Evolutionary conservation across 768 basidiomycete species (phyloP), one percentile per base, ranked within the genome.

Genomic region (Chalciporus pseudorubinellus): DNA sequence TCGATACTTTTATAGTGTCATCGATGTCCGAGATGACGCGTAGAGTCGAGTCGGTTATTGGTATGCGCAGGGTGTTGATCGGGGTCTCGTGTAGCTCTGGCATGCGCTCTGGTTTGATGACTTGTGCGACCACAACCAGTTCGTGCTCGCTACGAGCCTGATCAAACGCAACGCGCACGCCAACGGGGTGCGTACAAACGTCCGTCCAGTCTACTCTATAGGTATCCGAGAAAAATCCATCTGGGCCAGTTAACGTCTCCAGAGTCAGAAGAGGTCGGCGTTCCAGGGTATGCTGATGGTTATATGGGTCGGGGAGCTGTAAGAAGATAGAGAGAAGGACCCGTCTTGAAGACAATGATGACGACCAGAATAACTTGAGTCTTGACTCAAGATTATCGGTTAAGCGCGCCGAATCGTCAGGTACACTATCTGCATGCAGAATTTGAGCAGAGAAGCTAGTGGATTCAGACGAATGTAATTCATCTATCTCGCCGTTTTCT

Each of bases 11-110:
- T 13, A 97, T 77, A 0, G 95, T 98, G 69, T 98, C 95, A 62
- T 98, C 95, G 39, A 98, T 87, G 60, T 98, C 95, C 8, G 92
- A 95, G 13, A 98, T 86, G 48, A 95, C 80, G 16, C 91, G 84
- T 13, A 95, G 69, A 2, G 79, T 78, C 3, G 80, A 78, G 59
- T 83, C 72, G 0, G 85, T 80, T 31, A 92, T 75, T 6, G 81
- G 73, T 18, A 81, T 69, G 12, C 69, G 68, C 5, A 76, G 48
- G 46, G 33, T 33, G 13, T 21, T 57, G 22, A 48, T 50, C 34
- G 66, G 60, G 4, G 67, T 65, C 16, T 68, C 62, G 11, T 76
- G 75, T 10, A 80, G 67, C 16, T 62, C 60, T 11, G 71, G 62
- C n/a, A 70, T 51, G 6, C 85, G 69, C 47, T 82, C 77, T 19